Percentiles rank a stretch among this genome's conserved stretches.
phyloP scores from a whole-genome alignment of 768 basidiomycete species.

The Tricholoma furcatifolium region DNA sequence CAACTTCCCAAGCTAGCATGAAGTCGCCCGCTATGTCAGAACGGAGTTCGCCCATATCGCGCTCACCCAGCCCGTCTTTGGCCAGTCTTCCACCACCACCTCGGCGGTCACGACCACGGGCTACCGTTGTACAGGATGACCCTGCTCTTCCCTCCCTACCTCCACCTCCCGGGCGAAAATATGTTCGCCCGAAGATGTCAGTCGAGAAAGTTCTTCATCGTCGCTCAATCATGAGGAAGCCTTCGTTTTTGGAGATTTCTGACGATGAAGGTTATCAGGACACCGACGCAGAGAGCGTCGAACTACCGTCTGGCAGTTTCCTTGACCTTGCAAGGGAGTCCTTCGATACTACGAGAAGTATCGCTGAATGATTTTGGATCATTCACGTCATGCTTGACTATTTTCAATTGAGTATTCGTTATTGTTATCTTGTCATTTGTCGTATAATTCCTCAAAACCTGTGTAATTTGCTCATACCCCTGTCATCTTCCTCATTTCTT shows the following conservation, averaged over 20 bases:
- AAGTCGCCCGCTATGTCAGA: constrained; percentile 22
- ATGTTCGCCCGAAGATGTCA: constrained; percentile 29
- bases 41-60: constrained; percentile 10
- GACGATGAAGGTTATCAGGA: constrained; percentile 40
- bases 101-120: constrained; percentile 35
- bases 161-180: constrained; percentile 28
- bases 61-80: constrained; percentile 24
- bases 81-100: constrained; percentile 58
- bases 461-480: constrained; percentile 11
- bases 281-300: constrained; percentile 22
- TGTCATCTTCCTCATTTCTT: constrained; percentile 1
- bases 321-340: constrained; percentile 52
- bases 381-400: constrained; percentile 1
- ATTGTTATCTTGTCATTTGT: constrained; percentile 14
- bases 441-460: constrained; percentile 15
- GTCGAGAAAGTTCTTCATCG: constrained; percentile 42
- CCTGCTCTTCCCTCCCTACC: constrained; percentile 26
- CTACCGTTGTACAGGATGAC: constrained; percentile 18
- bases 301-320: constrained; percentile 39
- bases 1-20: constrained; percentile 32
- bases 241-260: constrained; percentile 73
- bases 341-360: constrained; percentile 45
- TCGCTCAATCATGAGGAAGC: constrained; percentile 60
- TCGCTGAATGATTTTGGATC: constrained; percentile 16
- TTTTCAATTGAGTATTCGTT: constrained; percentile 3